Percentiles rank a stretch among this genome's conserved stretches.
Evolutionary conservation across 2,329 filamentous ascomycete species (phyloP).

Genomic region (Arthroderma uncinatum): DNA sequence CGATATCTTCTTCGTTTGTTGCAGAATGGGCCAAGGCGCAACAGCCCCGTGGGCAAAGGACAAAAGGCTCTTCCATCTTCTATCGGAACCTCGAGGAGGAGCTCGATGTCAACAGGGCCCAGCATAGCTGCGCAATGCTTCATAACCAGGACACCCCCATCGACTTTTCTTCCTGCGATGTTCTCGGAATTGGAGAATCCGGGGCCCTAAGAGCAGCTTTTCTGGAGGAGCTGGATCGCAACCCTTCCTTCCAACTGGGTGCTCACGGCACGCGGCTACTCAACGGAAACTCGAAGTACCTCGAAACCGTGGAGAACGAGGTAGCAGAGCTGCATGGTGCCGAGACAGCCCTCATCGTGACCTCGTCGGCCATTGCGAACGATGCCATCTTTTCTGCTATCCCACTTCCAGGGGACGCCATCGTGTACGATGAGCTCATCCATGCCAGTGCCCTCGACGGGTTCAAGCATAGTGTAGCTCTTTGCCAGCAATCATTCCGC

Average conservation of each 20-base stretch:
- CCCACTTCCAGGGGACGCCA: conserved; percentile 42
- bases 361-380: conserved; percentile 49
- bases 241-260: conserved; percentile 28
- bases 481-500: conserved; percentile 24
- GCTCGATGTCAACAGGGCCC: not conserved
- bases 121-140: not conserved
- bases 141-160: not conserved
- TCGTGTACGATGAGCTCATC: conserved; percentile 56
- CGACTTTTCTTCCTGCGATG: conserved; percentile 4
- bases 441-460: conserved; percentile 62
- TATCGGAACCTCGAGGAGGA: conserved; percentile 2
- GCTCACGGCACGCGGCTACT: conserved; percentile 44
- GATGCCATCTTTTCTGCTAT: conserved; percentile 42
- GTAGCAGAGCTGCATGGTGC: conserved; percentile 46
- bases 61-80: no score
- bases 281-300: conserved; percentile 46
- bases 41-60: no score
- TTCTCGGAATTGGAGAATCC: conserved; percentile 5
- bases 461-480: conserved; percentile 47
- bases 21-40: no score
- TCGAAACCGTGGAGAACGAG: conserved; percentile 38
- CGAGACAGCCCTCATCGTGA: conserved; percentile 41
- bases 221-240: conserved; percentile 30
- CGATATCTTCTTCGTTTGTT: no score
- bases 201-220: conserved; percentile 31